Base-by-base conservation (phyloP, 2,329 filamentous ascomycete species). In the Fusarium pseudonygamai region DNA sequence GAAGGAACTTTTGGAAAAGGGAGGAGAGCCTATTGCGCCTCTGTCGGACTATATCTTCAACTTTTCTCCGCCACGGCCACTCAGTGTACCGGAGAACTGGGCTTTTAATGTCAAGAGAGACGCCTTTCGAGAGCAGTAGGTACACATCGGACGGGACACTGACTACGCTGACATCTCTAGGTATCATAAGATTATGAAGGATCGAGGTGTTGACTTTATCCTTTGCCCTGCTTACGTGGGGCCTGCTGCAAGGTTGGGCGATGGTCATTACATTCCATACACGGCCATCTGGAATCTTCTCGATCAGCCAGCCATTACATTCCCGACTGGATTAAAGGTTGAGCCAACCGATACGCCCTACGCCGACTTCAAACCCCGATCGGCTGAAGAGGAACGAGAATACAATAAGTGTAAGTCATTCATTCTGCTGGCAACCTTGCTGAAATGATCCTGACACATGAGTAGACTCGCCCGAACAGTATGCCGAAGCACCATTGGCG, bases 361-460 rank as follows among this genome's bases (percentile, higher is more conserved):
- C 42, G 3, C 24, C 13, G 5, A 20, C 42, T 45, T 45, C 11
- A 45, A 20, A 9, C 24, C 42, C 11, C 24, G 42, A 8, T 45
- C 42, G 13, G 42, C 24, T 5, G 24, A 45, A 20, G 42, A 45
- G 42, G 24, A 45, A 45, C 1, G 42, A 45, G 42, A 45, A 9
- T 45, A 26, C 24, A 45, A 26, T 2, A 45, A 45, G 11, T 45
- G 42, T 45, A 45, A 9, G 42, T 20, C 24, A 20, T 26, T 20
- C 24, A 20, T 26, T 0, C 4, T 45, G 16, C 3, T 0, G 11
- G 5, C n/a, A 0, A 10, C 7, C 5, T 18, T 45, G 42, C 24
- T 45, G n/a, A 13, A 13, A 9, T 1, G 0, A 26, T 45, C 11
- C 42, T 45, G 11, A 45, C 5, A 18, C 10, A 9, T 3, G 0